Base-by-base conservation (phyloP, 1,139 yeast species). In the Hemisphaericaspora xylofermentans region DNA sequence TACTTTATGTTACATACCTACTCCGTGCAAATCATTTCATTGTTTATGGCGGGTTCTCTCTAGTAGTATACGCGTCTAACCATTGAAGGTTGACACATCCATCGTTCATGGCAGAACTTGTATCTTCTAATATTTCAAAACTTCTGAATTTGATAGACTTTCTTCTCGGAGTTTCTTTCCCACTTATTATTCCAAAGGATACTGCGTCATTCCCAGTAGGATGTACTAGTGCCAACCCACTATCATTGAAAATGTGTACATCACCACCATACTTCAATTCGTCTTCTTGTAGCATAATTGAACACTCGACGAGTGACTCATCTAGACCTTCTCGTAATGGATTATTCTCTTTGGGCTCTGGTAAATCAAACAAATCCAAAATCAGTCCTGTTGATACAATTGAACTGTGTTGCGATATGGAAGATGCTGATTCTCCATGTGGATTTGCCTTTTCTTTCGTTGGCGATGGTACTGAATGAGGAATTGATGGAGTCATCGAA, bases 31-130 rank as follows among this genome's bases (percentile, higher is more conserved):
- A 9, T 6, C 18, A 15, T 12, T 10, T 13, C 6, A 6, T 10
- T n/a, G 5, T 9, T 14, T 26, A 76, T 39, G 73, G 67, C 1
- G 89, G 91, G 51, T 87, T 86, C 53, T 80, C 83, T 48, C 72
- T 76, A 35, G 88, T 88, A 12, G 80, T 69, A 38, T 82, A 78
- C 1, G 93, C 83, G 51, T 85, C 93, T 58, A 91, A 88, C 43
- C 84, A 64, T 47, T 85, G 83, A 41, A 89, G 64, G 53, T 84
- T 85, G 18, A 87, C 61, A 22, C 89, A 80, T 1, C 83, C 81
- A 51, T 84, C 89, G 56, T 86, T 86, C 31, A 80, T 63, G 1
- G 68, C 63, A 0, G 77, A 70, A 46, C 77, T 76, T 1, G 86
- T 71, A 48, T 84, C 91, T 54, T 86, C 94, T 40, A 87, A 68